Evolutionary conservation across 108 stramenopile species (phyloP).

Genomic region (Conticribra weissflogii): DNA sequence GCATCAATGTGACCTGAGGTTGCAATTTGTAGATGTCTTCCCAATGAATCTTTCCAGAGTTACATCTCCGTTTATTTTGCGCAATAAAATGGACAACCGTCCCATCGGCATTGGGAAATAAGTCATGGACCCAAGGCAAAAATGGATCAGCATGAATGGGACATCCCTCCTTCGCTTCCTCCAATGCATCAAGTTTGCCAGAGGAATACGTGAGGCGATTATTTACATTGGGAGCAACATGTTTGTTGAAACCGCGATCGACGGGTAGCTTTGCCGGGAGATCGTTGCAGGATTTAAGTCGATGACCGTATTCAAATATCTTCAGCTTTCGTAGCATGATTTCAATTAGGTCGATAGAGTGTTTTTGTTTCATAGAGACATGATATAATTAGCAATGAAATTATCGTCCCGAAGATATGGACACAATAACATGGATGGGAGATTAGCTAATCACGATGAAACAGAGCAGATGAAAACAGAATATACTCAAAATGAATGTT

Average conservation of each 20-base stretch:
- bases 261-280: constrained; percentile 69
- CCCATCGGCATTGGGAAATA: constrained; percentile 60
- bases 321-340: too few relatives aligned
- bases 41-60: constrained; percentile 55
- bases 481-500: too few relatives aligned
- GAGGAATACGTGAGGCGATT: constrained; percentile 37
- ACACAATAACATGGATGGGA: too few relatives aligned
- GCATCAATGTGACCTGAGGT: constrained; percentile 77
- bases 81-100: constrained; percentile 67
- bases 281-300: constrained; percentile 59
- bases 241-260: constrained; percentile 59
- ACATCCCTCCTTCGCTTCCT: constrained; percentile 64
- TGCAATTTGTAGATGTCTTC: constrained; percentile 57
- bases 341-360: too few relatives aligned
- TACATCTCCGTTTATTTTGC: constrained; percentile 80
- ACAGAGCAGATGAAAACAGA: too few relatives aligned
- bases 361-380: too few relatives aligned
- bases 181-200: constrained; percentile 37
- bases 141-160: constrained; percentile 79
- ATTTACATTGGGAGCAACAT: constrained; percentile 56
- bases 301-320: constrained; percentile 46
- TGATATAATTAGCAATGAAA: too few relatives aligned
- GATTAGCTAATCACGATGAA: too few relatives aligned
- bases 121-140: constrained; percentile 81
- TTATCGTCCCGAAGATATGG: too few relatives aligned